Evolutionary conservation across 2,329 filamentous ascomycete genomes (phyloP).

Genomic region (Pestalotiopsis sp.): DNA sequence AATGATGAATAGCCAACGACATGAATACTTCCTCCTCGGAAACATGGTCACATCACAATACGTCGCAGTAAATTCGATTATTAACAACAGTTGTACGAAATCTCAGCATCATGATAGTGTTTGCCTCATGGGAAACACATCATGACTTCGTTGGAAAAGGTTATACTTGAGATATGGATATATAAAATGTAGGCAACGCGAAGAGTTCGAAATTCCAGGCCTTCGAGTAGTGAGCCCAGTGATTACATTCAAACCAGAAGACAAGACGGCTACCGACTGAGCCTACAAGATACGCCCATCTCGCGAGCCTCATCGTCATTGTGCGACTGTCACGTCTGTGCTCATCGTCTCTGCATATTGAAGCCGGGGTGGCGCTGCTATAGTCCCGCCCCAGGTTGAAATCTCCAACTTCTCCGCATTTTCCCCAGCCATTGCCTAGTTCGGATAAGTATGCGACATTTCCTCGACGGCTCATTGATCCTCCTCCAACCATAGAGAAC

Average conservation of each 20-base stretch:
- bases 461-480: slow-evolving; percentile 7
- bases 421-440: background rate
- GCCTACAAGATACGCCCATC: background rate
- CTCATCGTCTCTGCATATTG: background rate
- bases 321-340: background rate
- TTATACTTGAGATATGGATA: no score
- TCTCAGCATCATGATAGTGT: no score
- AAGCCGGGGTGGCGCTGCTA: background rate
- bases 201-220: no score
- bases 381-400: background rate
- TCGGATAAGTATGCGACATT: background rate
- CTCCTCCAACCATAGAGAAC: slow-evolving; percentile 9
- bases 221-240: no score
- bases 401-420: slow-evolving; percentile 10
- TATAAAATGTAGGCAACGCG: no score
- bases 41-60: no score
- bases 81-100: no score
- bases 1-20: no score
- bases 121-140: no score
- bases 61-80: no score
- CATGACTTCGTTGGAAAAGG: no score
- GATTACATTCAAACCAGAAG: background rate
- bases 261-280: background rate
- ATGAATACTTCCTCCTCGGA: no score
- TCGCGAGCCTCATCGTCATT: background rate